Conservation (phyloP, 345 rosid genomes). For the Iberis pinnata region DNA sequence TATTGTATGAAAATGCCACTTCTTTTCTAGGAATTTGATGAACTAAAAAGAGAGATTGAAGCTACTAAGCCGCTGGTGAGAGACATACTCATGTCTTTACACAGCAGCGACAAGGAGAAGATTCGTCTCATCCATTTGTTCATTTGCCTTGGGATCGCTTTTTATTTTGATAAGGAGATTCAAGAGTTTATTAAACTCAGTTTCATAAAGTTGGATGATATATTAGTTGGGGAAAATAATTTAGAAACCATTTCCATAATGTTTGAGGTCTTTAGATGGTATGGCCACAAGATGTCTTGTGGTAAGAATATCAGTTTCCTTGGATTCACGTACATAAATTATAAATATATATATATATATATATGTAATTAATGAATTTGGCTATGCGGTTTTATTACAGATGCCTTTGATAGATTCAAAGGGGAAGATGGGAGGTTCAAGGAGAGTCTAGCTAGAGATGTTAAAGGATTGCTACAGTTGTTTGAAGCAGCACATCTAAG, state of each 20-base stretch:
- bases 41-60: conserved; percentile 12
- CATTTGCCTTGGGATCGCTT: conserved; percentile 14
- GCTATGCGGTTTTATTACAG: neutral
- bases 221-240: conserved; percentile 4
- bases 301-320: conserved; percentile 2
- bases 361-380: too few relatives aligned
- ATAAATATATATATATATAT: too few relatives aligned
- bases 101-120: conserved; percentile 6
- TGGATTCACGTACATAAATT: too few relatives aligned
- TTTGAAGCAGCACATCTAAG: conserved; percentile 10
- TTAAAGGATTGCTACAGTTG: conserved; percentile 12
- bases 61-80: neutral
- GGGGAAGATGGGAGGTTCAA: conserved; percentile 18
- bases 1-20: neutral
- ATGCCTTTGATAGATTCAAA: conserved; percentile 13
- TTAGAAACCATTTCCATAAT: conserved; percentile 12
- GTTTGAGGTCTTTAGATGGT: conserved; percentile 9
- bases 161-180: conserved; percentile 12
- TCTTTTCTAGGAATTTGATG: neutral
- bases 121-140: conserved; percentile 16
- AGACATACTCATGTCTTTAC: conserved; percentile 13
- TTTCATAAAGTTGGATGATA: conserved; percentile 6
- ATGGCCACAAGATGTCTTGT: conserved; percentile 15
- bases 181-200: neutral
- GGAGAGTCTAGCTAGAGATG: conserved; percentile 2